A percentile compares a stretch with the other conserved stretches of the same genome.
phyloP scores from a whole-genome alignment of 139 green algal species.

The Haematococcus sp. region DNA sequence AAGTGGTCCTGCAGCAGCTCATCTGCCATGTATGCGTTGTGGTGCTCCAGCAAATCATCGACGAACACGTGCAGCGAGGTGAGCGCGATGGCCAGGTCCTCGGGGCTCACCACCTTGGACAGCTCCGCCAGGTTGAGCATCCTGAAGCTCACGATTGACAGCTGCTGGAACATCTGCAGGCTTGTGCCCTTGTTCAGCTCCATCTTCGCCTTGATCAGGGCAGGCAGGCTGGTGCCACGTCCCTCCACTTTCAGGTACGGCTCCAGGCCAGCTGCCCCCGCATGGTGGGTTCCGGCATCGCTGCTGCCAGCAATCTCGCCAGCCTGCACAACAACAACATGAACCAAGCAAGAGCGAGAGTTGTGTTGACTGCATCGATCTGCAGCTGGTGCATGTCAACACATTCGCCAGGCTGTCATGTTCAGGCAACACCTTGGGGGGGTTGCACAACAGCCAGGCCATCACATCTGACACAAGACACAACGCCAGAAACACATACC shows the following conservation, averaged over 20 bases:
- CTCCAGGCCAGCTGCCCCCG: background rate
- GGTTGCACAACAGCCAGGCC: too few species aligned
- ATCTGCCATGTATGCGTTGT: constrained; percentile 10
- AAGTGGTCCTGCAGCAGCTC: background rate
- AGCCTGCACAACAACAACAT: background rate
- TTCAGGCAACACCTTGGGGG: too few species aligned
- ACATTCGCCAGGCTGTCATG: too few species aligned
- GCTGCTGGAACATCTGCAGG: constrained; percentile 11
- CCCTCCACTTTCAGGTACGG: background rate
- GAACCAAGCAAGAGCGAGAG: too few species aligned
- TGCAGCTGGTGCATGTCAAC: too few species aligned
- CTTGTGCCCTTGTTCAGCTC: constrained; percentile 1
- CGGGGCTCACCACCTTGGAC: background rate
- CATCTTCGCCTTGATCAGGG: background rate
- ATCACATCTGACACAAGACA: too few species aligned
- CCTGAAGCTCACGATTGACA: constrained; percentile 1
- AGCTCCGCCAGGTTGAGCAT: constrained; percentile 1
- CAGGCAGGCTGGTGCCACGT: background rate
- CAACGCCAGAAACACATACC: too few species aligned
- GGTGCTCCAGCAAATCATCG: constrained; percentile 28
- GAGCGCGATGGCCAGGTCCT: background rate
- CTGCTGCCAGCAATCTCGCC: background rate
- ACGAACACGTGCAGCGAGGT: constrained; percentile 9
- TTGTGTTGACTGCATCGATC: too few species aligned
- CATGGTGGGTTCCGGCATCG: too few species aligned